Base-by-base conservation (phyloP, 2,329 filamentous ascomycete genomes). In the Aspergillus piperis region DNA sequence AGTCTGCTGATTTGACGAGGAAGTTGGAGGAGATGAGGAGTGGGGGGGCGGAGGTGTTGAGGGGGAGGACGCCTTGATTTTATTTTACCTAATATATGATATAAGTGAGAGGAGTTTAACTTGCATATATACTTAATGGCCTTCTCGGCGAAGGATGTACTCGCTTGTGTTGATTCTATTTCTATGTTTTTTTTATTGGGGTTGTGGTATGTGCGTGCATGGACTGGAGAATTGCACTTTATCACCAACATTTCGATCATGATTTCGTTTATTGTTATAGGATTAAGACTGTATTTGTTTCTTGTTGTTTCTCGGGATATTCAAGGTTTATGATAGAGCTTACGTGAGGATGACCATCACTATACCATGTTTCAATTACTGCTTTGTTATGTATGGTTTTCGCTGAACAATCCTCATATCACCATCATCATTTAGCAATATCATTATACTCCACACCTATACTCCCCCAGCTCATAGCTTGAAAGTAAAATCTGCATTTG, bases 21-120 rank as follows among this genome's bases (percentile, higher is more conserved):
- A 81, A 83, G 30, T 70, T 86, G 64, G 72, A 72, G 8, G 80
- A 75, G 62, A 85, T 88, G 82, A 83, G 81, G 70, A 74, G 75
- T 39, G 82, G 81, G 42, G 86, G 86, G 5, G 76, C 78, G 19
- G 79, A 79, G 36, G 78, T 88, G 30, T 73, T 88, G 44, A 78
- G 77, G 36, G 77, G 78, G 56, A 73, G 71, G 60, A 67, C 68
- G 25, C 64, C 66, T 39, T 73, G 60, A 72, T 32, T 38, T 56
- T 8, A 56, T n/a, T 30, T 17, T 19, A n/a, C n/a, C n/a, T n/a
- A 5, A 36, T 30, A 30, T 30, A 8, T 30, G 17, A 7, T 44
- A 44, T 44, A 44, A 32, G 13, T 39, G 27, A 6, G 11, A 5
- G 5, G 11, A 2, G 32, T 13, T 36, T 36, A 11, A 13, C 10